Evolutionary conservation across 108 stramenopile species (phyloP).

Genomic region (Stephanodiscus triporus): DNA sequence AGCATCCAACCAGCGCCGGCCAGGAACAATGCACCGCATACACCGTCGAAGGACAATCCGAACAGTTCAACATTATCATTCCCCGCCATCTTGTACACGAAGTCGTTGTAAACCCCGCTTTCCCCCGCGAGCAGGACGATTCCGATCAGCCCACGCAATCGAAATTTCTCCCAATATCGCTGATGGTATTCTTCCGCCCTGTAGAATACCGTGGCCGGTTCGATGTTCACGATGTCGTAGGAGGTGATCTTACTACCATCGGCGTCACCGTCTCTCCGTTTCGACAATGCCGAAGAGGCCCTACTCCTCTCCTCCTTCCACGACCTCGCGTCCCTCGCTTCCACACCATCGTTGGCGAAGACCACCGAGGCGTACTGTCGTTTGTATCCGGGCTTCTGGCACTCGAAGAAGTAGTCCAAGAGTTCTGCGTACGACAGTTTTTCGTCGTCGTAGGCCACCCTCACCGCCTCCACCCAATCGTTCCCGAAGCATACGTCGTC

Average conservation of each 20-base stretch:
- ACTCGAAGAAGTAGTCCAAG: slow-evolving; percentile 66
- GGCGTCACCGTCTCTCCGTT: slow-evolving; percentile 32
- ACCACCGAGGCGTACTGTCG: slow-evolving; percentile 82
- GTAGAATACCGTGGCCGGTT: slow-evolving; percentile 66
- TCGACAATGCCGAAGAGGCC: slow-evolving; percentile 8
- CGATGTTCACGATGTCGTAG: slow-evolving; percentile 50
- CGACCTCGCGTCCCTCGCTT: slow-evolving; percentile 25
- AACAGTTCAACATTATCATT: background rate
- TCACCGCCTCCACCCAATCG: slow-evolving; percentile 51
- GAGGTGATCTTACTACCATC: slow-evolving; percentile 14
- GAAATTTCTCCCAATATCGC: slow-evolving; percentile 79
- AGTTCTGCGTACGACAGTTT: slow-evolving; percentile 57
- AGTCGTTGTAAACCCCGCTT: slow-evolving; percentile 26
- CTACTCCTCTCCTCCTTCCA: slow-evolving; percentile 35
- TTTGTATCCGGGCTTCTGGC: slow-evolving; percentile 63
- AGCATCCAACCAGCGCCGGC: slow-evolving; percentile 37
- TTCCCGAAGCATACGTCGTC: slow-evolving; percentile 61
- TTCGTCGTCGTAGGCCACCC: slow-evolving; percentile 62
- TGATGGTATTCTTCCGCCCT: slow-evolving; percentile 84
- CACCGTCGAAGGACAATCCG: slow-evolving; percentile 25
- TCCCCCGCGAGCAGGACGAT: slow-evolving; percentile 49
- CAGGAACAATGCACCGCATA: slow-evolving; percentile 36
- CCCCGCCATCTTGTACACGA: background rate
- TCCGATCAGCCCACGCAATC: slow-evolving; percentile 53
- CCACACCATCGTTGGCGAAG: slow-evolving; percentile 61